These are phyloP conservation scores for Pythium plurisporium DNA, from an alignment of 352 stramenopile species.

Conservation along the genomic window DNA sequence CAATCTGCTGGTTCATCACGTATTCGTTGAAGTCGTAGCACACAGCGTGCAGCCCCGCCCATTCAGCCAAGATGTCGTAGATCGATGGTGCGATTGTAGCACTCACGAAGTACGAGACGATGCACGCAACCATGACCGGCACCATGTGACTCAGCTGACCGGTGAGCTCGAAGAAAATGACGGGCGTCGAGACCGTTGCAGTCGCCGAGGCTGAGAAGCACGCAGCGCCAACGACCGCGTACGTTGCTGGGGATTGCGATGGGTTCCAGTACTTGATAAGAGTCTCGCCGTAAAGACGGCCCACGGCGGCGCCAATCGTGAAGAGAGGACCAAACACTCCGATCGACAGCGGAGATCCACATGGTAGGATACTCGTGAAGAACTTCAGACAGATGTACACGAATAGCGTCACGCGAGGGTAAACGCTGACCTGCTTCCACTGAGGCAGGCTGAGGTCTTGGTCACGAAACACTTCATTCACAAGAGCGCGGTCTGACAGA, in stretches of 20 bases:
- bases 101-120: slow-evolving; percentile 78
- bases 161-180: slow-evolving; percentile 87
- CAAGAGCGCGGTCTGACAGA: slow-evolving; percentile 57
- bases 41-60: slow-evolving; percentile 70
- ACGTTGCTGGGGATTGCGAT: slow-evolving; percentile 74
- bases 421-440: slow-evolving; percentile 61
- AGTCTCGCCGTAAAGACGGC: slow-evolving; percentile 70
- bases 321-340: slow-evolving; percentile 82
- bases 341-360: slow-evolving; percentile 68
- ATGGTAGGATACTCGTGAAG: slow-evolving; percentile 57
- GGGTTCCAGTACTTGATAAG: slow-evolving; percentile 74
- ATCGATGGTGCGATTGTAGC: slow-evolving; percentile 76
- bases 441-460: slow-evolving; percentile 48
- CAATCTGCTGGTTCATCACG: slow-evolving; percentile 60
- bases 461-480: slow-evolving; percentile 78
- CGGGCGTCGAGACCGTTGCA: slow-evolving; percentile 80
- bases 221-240: slow-evolving; percentile 89
- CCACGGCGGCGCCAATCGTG: slow-evolving; percentile 72
- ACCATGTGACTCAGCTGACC: slow-evolving; percentile 81
- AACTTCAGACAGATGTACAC: slow-evolving; percentile 77
- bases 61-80: slow-evolving; percentile 81
- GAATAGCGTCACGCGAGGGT: slow-evolving; percentile 51
- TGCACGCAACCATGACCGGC: slow-evolving; percentile 75
- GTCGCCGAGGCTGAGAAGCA: slow-evolving; percentile 90
- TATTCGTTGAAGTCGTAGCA: slow-evolving; percentile 83